These are phyloP conservation scores for Exophiala calicioides DNA, from an alignment of 2,329 filamentous ascomycete species.

Conservation along the genomic window DNA sequence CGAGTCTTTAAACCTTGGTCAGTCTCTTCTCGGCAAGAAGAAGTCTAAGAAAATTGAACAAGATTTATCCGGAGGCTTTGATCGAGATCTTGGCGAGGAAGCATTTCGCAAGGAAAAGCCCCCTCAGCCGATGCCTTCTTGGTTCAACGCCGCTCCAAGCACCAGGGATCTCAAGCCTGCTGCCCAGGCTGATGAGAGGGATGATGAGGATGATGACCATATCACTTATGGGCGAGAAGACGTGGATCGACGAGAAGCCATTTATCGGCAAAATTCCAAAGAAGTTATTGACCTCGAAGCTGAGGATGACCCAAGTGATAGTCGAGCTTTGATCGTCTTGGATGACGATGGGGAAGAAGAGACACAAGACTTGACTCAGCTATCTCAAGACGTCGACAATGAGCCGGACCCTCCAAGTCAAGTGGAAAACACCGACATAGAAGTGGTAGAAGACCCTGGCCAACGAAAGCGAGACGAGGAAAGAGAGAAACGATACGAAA, in stretches of 20 bases:
- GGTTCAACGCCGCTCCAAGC: constrained; percentile 45
- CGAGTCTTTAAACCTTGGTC: constrained; percentile 73
- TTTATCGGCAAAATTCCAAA: constrained; percentile 36
- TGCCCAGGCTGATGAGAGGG: constrained; percentile 18
- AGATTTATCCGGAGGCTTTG: constrained; percentile 66
- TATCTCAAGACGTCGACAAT: constrained; percentile 8
- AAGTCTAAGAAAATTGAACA: constrained; percentile 55
- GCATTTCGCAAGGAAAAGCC: constrained; percentile 34
- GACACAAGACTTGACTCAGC: constrained; percentile 1
- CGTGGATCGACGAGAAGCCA: constrained; percentile 17
- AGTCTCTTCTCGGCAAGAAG: constrained; percentile 56
- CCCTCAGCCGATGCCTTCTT: constrained; percentile 45
- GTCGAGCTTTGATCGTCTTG: constrained; percentile 19
- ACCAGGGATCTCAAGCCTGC: constrained; percentile 31
- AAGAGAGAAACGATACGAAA: constrained; percentile 45
- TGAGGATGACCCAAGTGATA: constrained; percentile 25
- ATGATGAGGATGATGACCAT: constrained; percentile 30
- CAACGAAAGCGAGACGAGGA: constrained; percentile 32
- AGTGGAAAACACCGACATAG: constrained; percentile 5
- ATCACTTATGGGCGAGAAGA: constrained; percentile 7
- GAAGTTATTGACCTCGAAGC: constrained; percentile 45
- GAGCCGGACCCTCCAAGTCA: constrained; percentile 12
- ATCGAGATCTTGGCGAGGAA: constrained; percentile 47
- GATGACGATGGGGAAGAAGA: constrained; percentile 37
- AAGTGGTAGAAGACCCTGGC: constrained; percentile 19